Base-by-base conservation (phyloP, 2,329 filamentous ascomycete genomes). In the Rhinocladiella similis region DNA sequence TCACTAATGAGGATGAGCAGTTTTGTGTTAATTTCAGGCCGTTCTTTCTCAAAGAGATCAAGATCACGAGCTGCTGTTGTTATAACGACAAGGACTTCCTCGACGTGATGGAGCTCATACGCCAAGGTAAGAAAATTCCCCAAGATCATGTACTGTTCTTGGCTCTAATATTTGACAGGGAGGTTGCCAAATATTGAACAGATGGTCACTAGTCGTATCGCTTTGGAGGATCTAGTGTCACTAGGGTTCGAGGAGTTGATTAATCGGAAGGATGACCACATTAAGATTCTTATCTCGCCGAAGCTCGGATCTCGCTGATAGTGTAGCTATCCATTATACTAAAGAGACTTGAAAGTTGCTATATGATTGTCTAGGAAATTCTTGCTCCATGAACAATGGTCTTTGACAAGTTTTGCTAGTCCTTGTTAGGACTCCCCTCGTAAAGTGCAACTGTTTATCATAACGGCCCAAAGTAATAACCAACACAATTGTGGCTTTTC, bases 71-170 rank as follows among this genome's bases (percentile, higher is more conserved):
- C 16, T 70, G 65, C 19, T 60, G 68, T 10, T 68, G 68, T 7
- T 72, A 72, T 56, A 61, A 69, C 33, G 66, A 70, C 16, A 56
- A 60, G 12, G 63, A 72, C 35, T 73, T 72, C 50, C 63, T 61
- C 14, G 69, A 70, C 13, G 68, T 68, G 0, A 64, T 73, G 3
- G 64, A 71, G 39, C 18, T 55, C 19, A 68, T 73, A 51, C 54
- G 63, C 2, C 61, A 67, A 38, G 69, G 69, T 71, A 54, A 60
- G 39, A 4, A 4, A 5, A 12, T 3, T 62, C 53, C 65, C 18
- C 10, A 12, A 7, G n/a, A 16, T 3, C 3, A 12, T 18, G 19
- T 3, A 22, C 13, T 43, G 5, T 7, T n/a, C 18, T 3, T 12
- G 10, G 39, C n/a, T n/a, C n/a, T n/a, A 4, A 16, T n/a, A 43